A percentile compares a stretch with the other conserved stretches of the same genome.
phyloP scores from a whole-genome alignment of 192 early-diverging fungal genomes.

The Coemansia sp. region DNA sequence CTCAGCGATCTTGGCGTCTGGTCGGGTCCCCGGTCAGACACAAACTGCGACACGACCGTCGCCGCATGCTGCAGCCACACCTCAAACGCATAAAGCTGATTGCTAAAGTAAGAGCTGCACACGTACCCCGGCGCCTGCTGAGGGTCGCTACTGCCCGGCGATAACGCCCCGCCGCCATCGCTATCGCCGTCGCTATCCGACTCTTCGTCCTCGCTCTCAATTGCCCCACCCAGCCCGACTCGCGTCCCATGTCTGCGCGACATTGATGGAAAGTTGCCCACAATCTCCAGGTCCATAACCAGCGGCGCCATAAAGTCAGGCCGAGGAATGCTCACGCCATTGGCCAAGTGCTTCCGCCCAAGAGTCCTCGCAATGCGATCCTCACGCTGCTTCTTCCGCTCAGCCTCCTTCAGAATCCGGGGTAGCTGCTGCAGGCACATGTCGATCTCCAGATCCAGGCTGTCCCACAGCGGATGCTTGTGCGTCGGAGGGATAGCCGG shows the following conservation, averaged over 20 bases:
- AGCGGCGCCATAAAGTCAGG: constrained; percentile 16
- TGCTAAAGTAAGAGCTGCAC: constrained; percentile 89
- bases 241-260: constrained; percentile 25
- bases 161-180: constrained; percentile 18
- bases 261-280: constrained; percentile 29
- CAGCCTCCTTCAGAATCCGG: constrained; percentile 60
- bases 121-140: constrained; percentile 29
- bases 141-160: constrained; percentile 5
- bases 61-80: constrained; percentile 85
- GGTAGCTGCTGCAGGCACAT: constrained; percentile 92
- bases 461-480: constrained; percentile 95
- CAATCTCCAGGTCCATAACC: constrained; percentile 40
- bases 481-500: constrained; percentile 88
- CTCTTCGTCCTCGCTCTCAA: constrained; percentile 22
- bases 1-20: constrained; percentile 52
- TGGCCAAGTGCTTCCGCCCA: constrained; percentile 11
- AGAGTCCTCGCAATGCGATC: constrained; percentile 23
- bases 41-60: constrained; percentile 74
- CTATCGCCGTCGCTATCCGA: constrained; percentile 29
- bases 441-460: constrained; percentile 95
- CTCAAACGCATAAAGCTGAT: constrained; percentile 97
- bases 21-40: constrained; percentile 38
- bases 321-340: not conserved
- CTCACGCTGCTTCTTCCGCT: constrained; percentile 30
- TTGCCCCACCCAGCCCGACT: constrained; percentile 21